Percentiles rank a stretch among this genome's conserved stretches.
Evolutionary conservation across 306 rosid species (phyloP).

Genomic region (Gynostemma pentaphyllum): DNA sequence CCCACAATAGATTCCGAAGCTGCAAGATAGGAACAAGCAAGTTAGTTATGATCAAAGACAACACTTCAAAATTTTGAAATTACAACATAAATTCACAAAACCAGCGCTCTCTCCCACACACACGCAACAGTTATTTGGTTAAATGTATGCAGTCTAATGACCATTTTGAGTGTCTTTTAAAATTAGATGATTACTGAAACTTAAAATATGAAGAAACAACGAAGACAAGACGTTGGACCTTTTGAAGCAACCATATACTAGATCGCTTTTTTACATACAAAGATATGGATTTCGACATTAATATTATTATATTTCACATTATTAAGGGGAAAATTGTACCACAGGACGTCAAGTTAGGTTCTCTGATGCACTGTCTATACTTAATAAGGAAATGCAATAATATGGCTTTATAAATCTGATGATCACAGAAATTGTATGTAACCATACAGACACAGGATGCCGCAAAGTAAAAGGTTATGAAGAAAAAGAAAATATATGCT

Average conservation of each 20-base stretch:
- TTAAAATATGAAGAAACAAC: neutral
- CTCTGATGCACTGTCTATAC: neutral
- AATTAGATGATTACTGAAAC: neutral
- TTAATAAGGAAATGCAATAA: neutral
- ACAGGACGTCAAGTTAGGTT: neutral
- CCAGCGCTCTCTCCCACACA: neutral
- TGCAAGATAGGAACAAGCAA: slow-evolving; percentile 26
- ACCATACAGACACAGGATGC: too few relatives aligned
- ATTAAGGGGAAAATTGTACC: neutral
- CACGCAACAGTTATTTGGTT: neutral
- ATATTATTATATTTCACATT: neutral
- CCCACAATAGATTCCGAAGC: slow-evolving; percentile 86
- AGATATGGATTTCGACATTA: neutral
- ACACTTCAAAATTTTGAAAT: slow-evolving; percentile 2
- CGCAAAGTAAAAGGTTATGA: too few relatives aligned
- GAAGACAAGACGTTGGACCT: neutral
- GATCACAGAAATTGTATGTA: too few relatives aligned
- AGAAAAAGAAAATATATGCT: too few relatives aligned
- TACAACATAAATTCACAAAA: neutral
- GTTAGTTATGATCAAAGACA: slow-evolving; percentile 5
- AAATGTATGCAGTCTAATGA: neutral
- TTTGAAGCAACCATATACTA: too few relatives aligned
- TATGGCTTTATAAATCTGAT: too few relatives aligned
- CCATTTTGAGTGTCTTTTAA: neutral
- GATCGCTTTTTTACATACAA: neutral